Conservation (phyloP, 2,329 filamentous ascomycete species). For the Sporothrix humicola region DNA sequence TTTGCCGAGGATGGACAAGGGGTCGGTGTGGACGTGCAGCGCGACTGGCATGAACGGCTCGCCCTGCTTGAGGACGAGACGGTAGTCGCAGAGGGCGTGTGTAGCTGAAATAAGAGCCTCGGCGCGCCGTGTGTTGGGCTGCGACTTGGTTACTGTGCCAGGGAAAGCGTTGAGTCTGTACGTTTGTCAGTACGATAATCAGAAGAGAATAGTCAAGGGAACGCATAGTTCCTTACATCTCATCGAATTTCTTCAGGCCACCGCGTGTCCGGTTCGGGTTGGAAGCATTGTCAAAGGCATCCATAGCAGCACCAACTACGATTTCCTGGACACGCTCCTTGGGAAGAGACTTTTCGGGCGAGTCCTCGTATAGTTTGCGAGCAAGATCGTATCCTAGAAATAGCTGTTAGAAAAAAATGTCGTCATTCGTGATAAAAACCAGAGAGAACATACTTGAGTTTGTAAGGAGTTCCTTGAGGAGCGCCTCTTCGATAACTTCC, state of each 20-base stretch:
- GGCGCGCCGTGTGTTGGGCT: slow-evolving; percentile 59
- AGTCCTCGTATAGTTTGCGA: slow-evolving; percentile 64
- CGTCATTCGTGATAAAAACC: background rate
- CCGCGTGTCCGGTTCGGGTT: slow-evolving; percentile 80
- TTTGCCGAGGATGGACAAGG: slow-evolving; percentile 73
- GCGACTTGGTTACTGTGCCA: slow-evolving; percentile 58
- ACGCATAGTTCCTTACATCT: slow-evolving; percentile 63
- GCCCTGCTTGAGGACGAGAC: slow-evolving; percentile 77
- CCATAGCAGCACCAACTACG: slow-evolving; percentile 67
- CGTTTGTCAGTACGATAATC: no score
- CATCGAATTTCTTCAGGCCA: slow-evolving; percentile 76
- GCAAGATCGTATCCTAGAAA: slow-evolving; percentile 65
- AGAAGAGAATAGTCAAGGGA: background rate
- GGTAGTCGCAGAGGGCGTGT: slow-evolving; percentile 76
- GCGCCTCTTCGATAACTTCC: slow-evolving; percentile 70
- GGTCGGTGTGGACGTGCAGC: slow-evolving; percentile 76
- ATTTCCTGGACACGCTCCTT: slow-evolving; percentile 61
- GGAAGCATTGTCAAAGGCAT: slow-evolving; percentile 79
- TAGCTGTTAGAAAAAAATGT: background rate
- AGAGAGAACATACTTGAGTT: slow-evolving; percentile 59
- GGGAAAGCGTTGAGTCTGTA: slow-evolving; percentile 64
- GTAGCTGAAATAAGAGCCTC: slow-evolving; percentile 73
- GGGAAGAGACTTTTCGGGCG: slow-evolving; percentile 56
- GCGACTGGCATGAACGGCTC: slow-evolving; percentile 80
- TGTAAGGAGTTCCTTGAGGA: slow-evolving; percentile 70